These are phyloP conservation scores for Ichthyophthirius multifiliis DNA, from an alignment of 169 alveolate genomes.

Conservation along the genomic window DNA sequence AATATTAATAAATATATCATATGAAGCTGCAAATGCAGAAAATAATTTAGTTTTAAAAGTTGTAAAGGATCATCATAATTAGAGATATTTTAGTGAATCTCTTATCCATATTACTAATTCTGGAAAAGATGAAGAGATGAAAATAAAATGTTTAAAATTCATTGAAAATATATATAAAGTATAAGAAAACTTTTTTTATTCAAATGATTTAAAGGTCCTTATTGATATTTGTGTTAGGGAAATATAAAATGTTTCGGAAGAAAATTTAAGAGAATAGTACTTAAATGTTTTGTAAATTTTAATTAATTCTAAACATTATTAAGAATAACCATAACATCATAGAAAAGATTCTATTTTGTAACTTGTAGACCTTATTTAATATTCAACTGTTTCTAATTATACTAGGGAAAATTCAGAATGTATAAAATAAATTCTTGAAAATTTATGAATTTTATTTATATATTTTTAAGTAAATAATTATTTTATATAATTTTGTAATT, in stretches of 20 bases:
- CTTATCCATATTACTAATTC: neutral
- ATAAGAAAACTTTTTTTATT: neutral
- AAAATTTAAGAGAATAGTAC: neutral
- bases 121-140: neutral
- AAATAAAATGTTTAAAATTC: neutral
- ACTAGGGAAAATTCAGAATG: neutral
- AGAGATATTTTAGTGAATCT: neutral
- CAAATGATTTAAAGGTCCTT: neutral
- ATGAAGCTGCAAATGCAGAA: neutral
- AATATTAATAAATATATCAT: neutral
- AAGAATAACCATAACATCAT: neutral
- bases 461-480: too few species aligned
- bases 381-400: neutral
- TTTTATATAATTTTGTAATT: too few species aligned
- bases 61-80: neutral
- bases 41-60: neutral
- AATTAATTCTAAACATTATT: neutral
- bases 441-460: neutral
- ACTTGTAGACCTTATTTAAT: neutral
- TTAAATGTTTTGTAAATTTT: neutral
- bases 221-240: neutral
- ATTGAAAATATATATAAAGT: neutral
- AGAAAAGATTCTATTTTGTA: neutral
- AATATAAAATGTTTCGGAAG: neutral
- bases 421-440: neutral